phyloP scores from a whole-genome alignment of 495 filamentous ascomycete genomes.

The Parachaetomium inaequale region DNA sequence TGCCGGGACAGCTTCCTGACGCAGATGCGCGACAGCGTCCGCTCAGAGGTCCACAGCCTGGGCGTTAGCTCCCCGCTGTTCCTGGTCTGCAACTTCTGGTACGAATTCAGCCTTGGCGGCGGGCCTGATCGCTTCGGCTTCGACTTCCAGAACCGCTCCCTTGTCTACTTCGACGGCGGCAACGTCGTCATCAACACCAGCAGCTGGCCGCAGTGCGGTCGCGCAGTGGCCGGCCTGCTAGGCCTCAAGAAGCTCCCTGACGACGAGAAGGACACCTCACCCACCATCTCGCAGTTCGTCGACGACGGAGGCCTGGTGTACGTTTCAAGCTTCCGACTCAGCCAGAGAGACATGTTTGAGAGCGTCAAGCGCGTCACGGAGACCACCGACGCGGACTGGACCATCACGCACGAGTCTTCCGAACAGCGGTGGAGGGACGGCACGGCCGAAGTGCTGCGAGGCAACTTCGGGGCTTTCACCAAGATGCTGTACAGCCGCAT shows the following conservation, averaged over 20 bases:
- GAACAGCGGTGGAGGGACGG: conserved; percentile 45
- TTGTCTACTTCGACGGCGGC: conserved; percentile 35
- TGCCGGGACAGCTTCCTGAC: not conserved
- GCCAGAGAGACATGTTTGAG: conserved; percentile 48
- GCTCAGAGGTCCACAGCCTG: conserved; percentile 38
- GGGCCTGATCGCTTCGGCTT: conserved; percentile 31
- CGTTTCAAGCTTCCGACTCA: conserved; percentile 42
- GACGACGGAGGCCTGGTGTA: conserved; percentile 38
- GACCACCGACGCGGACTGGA: conserved; percentile 54
- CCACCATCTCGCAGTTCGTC: conserved; percentile 7
- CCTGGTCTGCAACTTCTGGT: conserved; percentile 49
- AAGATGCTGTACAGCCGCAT: conserved; percentile 50
- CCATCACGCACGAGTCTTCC: conserved; percentile 41
- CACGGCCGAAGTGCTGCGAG: conserved; percentile 31
- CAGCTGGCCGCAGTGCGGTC: conserved; percentile 43
- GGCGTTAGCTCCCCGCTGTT: conserved; percentile 26
- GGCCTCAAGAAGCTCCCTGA: conserved; percentile 34
- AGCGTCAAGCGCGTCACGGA: conserved; percentile 51
- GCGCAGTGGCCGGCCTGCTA: conserved; percentile 39
- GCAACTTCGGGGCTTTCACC: conserved; percentile 42
- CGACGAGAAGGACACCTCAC: conserved; percentile 39
- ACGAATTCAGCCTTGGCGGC: conserved; percentile 41
- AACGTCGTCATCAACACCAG: conserved; percentile 29
- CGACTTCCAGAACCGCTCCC: conserved; percentile 29
- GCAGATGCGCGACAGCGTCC: conserved; percentile 5